phyloP scores from a whole-genome alignment of 768 basidiomycete species.

The Saitozyma sp. region DNA sequence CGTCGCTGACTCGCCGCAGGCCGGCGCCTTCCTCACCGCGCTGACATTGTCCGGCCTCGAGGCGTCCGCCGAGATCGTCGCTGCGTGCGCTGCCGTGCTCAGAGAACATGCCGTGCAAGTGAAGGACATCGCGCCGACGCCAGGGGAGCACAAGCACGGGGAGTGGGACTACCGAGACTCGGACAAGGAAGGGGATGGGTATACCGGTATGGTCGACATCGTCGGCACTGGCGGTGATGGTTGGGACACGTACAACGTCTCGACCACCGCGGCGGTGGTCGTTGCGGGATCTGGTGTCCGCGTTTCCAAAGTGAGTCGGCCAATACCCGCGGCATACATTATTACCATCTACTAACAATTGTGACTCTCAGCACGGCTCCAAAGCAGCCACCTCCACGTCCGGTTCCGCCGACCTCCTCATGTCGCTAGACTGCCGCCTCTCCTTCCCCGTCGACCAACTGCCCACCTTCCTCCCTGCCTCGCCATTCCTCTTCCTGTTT shows the following conservation, averaged over 20 bases:
- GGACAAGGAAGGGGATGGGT: conserved; percentile 48
- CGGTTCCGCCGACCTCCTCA: conserved; percentile 88
- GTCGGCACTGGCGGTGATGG: conserved; percentile 96
- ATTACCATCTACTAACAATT: conserved; percentile 6
- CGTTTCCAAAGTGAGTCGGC: conserved; percentile 76
- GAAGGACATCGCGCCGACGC: conserved; percentile 51
- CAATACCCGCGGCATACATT: background rate
- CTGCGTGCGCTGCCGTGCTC: conserved; percentile 74
- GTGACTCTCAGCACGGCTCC: conserved; percentile 66
- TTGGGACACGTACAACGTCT: conserved; percentile 94
- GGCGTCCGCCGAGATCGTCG: conserved; percentile 70
- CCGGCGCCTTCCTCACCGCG: conserved; percentile 86
- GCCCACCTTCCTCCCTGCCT: conserved; percentile 57
- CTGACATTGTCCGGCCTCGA: conserved; percentile 79
- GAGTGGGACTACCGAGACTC: conserved; percentile 48
- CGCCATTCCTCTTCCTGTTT: conserved; percentile 87
- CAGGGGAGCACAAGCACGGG: conserved; percentile 23
- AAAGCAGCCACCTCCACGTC: conserved; percentile 88
- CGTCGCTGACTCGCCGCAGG: conserved; percentile 56
- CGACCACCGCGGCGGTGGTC: conserved; percentile 88
- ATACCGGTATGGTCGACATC: conserved; percentile 63
- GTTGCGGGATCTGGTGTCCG: conserved; percentile 92
- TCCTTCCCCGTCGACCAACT: conserved; percentile 62
- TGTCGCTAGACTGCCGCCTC: conserved; percentile 71
- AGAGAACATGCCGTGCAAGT: conserved; percentile 68